phyloP scores from a whole-genome alignment of 177 flowering plant species.

The Telopea speciosissima region DNA sequence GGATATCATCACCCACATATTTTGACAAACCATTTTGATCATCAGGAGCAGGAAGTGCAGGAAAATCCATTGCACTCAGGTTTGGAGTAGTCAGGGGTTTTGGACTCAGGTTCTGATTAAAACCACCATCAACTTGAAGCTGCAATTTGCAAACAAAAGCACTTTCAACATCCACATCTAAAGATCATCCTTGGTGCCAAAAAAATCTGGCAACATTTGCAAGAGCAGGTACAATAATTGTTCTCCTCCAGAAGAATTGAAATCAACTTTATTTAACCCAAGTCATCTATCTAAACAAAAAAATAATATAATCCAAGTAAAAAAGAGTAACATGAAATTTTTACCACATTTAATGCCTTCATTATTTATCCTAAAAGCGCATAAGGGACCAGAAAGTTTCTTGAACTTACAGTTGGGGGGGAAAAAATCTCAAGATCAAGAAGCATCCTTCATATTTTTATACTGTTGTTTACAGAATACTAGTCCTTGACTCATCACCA shows the following conservation, averaged over 20 bases:
- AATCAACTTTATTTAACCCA: background rate
- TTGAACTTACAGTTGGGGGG: background rate
- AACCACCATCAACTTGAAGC: slow-evolving; percentile 91
- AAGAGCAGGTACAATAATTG: background rate
- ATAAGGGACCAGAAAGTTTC: background rate
- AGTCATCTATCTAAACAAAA: too few species aligned
- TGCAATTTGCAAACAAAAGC: slow-evolving; percentile 27
- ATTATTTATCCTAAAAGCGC: background rate
- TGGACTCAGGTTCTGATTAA: slow-evolving; percentile 50
- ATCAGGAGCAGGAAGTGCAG: slow-evolving; percentile 58
- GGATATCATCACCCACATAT: slow-evolving; percentile 52
- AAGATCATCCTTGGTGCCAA: background rate
- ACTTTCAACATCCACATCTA: background rate
- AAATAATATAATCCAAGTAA: too few species aligned
- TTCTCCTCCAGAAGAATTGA: background rate
- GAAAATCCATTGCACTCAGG: slow-evolving; percentile 73
- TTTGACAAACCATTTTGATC: slow-evolving; percentile 45
- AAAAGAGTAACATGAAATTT: background rate
- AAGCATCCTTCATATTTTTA: background rate
- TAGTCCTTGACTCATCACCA: background rate
- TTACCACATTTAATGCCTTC: background rate
- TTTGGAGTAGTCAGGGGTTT: slow-evolving; percentile 76
- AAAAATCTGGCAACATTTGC: background rate
- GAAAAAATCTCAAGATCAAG: background rate
- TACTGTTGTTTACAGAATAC: background rate